phyloP scores from a whole-genome alignment of 2,329 filamentous ascomycete species.

The Aspergillus eucalypticola region DNA sequence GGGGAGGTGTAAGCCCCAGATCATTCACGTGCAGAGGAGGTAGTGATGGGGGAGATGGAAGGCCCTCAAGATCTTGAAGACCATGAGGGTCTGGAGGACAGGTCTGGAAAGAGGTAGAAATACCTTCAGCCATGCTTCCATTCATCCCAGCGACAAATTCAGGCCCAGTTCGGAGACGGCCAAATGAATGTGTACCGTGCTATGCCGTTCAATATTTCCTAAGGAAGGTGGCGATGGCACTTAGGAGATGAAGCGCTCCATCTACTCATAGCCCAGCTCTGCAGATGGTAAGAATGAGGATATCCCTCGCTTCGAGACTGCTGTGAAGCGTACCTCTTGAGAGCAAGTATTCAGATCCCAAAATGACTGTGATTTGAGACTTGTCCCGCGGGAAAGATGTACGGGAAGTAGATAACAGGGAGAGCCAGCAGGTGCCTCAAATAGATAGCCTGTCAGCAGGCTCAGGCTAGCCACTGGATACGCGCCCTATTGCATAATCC shows the following conservation, averaged over 20 bases:
- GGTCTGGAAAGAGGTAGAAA: slow-evolving; percentile 37
- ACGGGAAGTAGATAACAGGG: background rate
- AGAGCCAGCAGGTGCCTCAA: background rate
- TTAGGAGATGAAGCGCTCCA: background rate
- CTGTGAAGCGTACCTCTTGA: background rate
- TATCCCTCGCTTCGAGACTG: background rate
- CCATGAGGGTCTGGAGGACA: slow-evolving; percentile 24
- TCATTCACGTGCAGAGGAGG: slow-evolving; percentile 33
- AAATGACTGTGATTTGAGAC: background rate
- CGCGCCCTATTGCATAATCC: background rate
- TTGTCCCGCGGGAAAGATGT: background rate
- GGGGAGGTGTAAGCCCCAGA: slow-evolving; percentile 48
- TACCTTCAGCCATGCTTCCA: slow-evolving; percentile 39
- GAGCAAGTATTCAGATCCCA: background rate
- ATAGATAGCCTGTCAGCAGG: background rate
- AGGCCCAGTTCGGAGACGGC: background rate
- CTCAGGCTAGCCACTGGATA: slow-evolving; percentile 1
- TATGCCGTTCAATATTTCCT: background rate
- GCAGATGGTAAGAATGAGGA: background rate
- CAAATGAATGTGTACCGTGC: background rate
- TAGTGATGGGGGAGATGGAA: slow-evolving; percentile 20
- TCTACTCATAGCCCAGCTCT: background rate
- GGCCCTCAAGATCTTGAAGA: slow-evolving; percentile 22
- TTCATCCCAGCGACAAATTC: slow-evolving; percentile 21
- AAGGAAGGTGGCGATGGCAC: background rate